phyloP scores from a whole-genome alignment of 2,329 filamentous ascomycete genomes.

The Bipolaris sorokiniana region DNA sequence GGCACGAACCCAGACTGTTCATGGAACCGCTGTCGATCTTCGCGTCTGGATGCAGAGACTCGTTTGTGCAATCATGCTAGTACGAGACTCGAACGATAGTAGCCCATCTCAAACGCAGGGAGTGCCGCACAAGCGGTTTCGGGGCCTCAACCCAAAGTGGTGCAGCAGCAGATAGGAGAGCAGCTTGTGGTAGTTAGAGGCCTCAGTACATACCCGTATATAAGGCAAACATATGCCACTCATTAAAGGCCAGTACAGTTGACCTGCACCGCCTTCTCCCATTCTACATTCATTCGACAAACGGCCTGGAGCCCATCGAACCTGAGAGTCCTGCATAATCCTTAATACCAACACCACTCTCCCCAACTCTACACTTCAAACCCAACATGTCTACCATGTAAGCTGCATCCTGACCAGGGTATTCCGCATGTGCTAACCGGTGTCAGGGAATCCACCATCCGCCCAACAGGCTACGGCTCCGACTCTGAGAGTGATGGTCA shows the following conservation, averaged over 20 bases:
- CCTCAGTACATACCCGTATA: constrained; percentile 21
- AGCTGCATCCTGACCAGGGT: constrained; percentile 2
- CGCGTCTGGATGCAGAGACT: constrained; percentile 3
- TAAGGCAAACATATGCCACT: constrained; percentile 31
- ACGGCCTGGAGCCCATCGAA: constrained; percentile 19
- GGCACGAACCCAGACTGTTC: constrained; percentile 10
- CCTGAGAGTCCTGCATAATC: constrained; percentile 2
- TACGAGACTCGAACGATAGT: constrained; percentile 34
- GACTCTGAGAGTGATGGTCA: constrained; percentile 51
- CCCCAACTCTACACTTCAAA: not conserved
- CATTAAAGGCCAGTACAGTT: constrained; percentile 30
- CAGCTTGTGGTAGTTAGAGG: not conserved
- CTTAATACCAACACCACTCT: constrained; percentile 11
- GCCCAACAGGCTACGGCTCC: constrained; percentile 41
- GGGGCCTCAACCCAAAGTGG: constrained; percentile 2
- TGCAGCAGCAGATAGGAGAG: not conserved
- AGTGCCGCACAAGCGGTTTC: constrained; percentile 35
- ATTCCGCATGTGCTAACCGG: constrained; percentile 7
- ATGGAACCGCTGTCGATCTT: constrained; percentile 10
- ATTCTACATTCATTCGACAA: constrained; percentile 13
- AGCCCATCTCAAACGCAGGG: constrained; percentile 20
- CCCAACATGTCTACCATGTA: constrained; percentile 41
- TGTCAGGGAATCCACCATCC: constrained; percentile 35
- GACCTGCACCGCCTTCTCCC: constrained; percentile 30
- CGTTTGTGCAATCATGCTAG: constrained; percentile 9